phyloP scores from a whole-genome alignment of 129 eudicot genomes.

The Flaveria brownii region DNA sequence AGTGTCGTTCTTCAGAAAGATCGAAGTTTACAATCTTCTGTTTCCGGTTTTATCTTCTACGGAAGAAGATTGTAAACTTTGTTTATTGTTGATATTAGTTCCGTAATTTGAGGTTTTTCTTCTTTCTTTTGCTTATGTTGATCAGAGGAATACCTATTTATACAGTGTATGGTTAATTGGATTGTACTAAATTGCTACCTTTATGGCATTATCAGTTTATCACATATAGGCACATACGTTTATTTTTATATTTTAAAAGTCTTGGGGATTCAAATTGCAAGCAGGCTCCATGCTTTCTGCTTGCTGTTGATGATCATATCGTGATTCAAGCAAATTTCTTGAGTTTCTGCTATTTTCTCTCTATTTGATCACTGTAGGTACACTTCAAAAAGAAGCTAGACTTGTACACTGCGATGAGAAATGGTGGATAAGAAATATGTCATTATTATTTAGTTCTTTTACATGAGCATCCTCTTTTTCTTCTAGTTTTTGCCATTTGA shows the following conservation, averaged over 20 bases:
- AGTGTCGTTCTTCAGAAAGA: background rate
- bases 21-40: background rate
- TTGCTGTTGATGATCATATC: background rate
- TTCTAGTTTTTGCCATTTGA: background rate
- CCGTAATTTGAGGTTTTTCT: background rate
- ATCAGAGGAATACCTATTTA: background rate
- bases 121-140: background rate
- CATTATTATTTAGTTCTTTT: slow-evolving; percentile 1
- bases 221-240: background rate
- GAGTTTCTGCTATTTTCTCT: background rate
- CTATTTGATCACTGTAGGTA: background rate
- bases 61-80: background rate
- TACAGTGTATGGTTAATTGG: background rate
- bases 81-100: background rate
- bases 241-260: background rate
- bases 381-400: background rate
- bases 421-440: background rate
- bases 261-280: background rate
- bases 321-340: background rate
- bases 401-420: background rate
- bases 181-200: background rate
- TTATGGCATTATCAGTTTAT: background rate
- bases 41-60: background rate
- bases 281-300: slow-evolving; percentile 2
- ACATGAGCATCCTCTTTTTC: background rate